These are phyloP conservation scores for Perkinsus olseni DNA, from an alignment of 169 alveolate species.

Conservation along the genomic window DNA sequence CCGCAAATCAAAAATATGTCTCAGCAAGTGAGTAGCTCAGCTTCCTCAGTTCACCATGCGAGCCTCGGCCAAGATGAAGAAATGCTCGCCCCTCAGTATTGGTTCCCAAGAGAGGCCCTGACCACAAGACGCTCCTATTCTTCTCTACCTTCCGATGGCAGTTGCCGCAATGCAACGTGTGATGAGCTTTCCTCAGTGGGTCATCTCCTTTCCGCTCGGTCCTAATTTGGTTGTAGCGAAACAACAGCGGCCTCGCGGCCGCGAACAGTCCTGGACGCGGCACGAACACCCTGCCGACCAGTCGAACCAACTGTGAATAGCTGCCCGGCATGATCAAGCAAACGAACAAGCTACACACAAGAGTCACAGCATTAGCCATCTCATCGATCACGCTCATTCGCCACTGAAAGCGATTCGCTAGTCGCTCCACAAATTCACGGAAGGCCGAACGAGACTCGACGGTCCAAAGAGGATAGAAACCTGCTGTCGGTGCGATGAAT, in stretches of 20 bases:
- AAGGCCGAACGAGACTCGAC: background rate
- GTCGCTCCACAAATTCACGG: background rate
- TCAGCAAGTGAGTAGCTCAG: too few species aligned
- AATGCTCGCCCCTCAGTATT: too few species aligned
- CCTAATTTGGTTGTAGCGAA: background rate
- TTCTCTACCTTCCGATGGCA: background rate
- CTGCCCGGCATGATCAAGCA: background rate
- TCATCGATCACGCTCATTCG: too few species aligned
- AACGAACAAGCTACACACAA: too few species aligned
- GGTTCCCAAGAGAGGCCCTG: too few species aligned
- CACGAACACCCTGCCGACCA: background rate
- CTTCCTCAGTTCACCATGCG: background rate
- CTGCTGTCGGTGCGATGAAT: background rate
- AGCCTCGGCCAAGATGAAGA: too few species aligned
- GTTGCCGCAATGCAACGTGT: background rate
- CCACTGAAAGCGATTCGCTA: too few species aligned
- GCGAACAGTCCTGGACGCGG: background rate
- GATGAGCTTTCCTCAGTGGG: background rate
- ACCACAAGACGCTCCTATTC: too few species aligned
- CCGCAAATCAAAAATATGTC: too few species aligned
- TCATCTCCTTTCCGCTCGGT: background rate
- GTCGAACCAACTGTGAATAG: background rate
- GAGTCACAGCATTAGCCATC: too few species aligned
- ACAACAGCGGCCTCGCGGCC: background rate
- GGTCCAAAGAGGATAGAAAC: background rate